Conservation (phyloP, 768 basidiomycete species). For the Russula sp. region DNA sequence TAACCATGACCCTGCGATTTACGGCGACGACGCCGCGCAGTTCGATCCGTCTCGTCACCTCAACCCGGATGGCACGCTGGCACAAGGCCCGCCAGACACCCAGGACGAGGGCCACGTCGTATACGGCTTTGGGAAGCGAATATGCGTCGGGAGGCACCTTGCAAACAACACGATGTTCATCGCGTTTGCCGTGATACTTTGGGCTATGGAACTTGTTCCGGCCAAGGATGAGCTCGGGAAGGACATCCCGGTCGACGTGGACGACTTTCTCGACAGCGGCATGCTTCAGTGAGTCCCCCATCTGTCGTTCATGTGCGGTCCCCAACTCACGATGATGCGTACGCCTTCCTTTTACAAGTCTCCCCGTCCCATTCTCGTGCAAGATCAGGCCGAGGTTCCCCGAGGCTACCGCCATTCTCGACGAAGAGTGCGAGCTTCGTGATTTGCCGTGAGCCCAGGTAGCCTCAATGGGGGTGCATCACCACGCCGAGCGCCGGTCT, state of each 20-base stretch:
- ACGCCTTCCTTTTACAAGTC: background rate
- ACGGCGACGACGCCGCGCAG: conserved; percentile 23
- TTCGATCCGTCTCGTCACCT: conserved; percentile 28
- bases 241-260: conserved; percentile 15
- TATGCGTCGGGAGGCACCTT: conserved; percentile 31
- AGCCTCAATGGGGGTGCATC: background rate
- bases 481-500: background rate
- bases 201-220: conserved; percentile 23
- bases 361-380: conserved; percentile 22
- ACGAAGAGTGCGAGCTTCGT: conserved; percentile 16
- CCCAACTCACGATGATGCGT: background rate
- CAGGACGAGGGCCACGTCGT: conserved; percentile 28
- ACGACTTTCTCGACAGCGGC: conserved; percentile 15
- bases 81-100: conserved; percentile 23
- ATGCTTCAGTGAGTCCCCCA: conserved; percentile 19
- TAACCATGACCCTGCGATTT: conserved; percentile 26
- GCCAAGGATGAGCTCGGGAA: conserved; percentile 13
- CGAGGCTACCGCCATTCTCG: conserved; percentile 14
- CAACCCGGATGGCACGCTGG: conserved; percentile 23
- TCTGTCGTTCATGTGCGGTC: background rate
- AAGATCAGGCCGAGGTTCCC: conserved; percentile 21
- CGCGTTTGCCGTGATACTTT: conserved; percentile 28
- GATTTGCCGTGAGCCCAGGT: background rate
- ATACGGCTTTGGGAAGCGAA: conserved; percentile 29
- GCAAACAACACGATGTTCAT: conserved; percentile 33